Conservation (phyloP, 2,329 filamentous ascomycete species). For the Verticillium longisporum region DNA sequence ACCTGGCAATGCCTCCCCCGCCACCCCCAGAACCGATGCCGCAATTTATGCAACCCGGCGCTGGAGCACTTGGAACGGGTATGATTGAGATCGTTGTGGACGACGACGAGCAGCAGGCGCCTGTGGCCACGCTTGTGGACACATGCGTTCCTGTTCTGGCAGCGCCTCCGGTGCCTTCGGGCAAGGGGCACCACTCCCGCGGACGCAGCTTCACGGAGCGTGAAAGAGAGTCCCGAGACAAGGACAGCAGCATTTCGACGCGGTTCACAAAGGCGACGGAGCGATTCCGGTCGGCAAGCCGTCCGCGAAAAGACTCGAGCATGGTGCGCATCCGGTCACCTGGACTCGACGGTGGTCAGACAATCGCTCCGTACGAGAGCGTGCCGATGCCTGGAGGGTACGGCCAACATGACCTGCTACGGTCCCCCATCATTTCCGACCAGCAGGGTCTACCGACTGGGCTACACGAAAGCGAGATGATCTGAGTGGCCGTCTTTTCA, state of each 20-base stretch:
- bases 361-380: constrained; percentile 35
- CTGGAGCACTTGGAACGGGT: constrained; percentile 41
- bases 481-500: constrained; percentile 25
- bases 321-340: constrained; percentile 26
- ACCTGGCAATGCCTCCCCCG: constrained; percentile 53
- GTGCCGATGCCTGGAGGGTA: constrained; percentile 25
- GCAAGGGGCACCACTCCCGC: constrained; percentile 39
- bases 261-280: constrained; percentile 53
- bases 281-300: constrained; percentile 49
- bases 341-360: constrained; percentile 26
- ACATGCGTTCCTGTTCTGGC: constrained; percentile 36
- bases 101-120: constrained; percentile 36
- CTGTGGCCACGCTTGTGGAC: constrained; percentile 31
- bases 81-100: constrained; percentile 64
- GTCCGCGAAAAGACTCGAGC: constrained; percentile 40
- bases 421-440: constrained; percentile 2
- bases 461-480: constrained; percentile 48
- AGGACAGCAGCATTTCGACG: constrained; percentile 39
- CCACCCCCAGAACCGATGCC: constrained; percentile 55
- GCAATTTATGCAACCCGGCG: constrained; percentile 28
- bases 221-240: background rate
- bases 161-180: constrained; percentile 33
- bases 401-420: background rate
- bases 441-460: constrained; percentile 39
- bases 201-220: constrained; percentile 47